A percentile compares a stretch with the other conserved stretches of the same genome.
Conservation (phyloP, 2,329 filamentous ascomycete genomes). For the Lachnellula occidentalis region DNA sequence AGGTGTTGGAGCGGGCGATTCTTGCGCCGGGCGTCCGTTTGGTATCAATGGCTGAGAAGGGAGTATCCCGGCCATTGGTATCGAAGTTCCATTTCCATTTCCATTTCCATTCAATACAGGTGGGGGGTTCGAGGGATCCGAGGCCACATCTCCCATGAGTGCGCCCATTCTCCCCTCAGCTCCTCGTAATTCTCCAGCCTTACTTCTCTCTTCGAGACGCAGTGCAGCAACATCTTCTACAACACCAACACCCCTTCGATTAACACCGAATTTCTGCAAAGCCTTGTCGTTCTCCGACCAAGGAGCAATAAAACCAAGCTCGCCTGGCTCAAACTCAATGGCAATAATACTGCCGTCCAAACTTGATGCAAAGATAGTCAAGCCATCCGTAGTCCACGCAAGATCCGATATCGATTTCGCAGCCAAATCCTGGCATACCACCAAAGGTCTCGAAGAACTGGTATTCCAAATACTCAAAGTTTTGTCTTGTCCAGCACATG, state of each 20-base stretch:
- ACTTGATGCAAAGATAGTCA: constrained; percentile 78
- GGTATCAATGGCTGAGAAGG: constrained; percentile 14
- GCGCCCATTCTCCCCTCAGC: constrained; percentile 96
- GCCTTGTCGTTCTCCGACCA: constrained; percentile 88
- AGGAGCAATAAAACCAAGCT: constrained; percentile 83
- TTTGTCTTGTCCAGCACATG: constrained; percentile 94
- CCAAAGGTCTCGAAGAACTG: constrained; percentile 82
- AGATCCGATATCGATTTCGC: constrained; percentile 92
- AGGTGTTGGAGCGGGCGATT: constrained; percentile 35
- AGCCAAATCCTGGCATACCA: constrained; percentile 83
- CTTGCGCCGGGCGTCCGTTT: constrained; percentile 23
- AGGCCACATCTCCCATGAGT: constrained; percentile 80
- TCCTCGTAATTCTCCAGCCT: constrained; percentile 80
- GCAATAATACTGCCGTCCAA: constrained; percentile 85
- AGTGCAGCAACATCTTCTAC: constrained; percentile 88
- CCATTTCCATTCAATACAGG: constrained; percentile 29
- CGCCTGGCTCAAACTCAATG: constrained; percentile 75
- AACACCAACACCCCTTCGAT: constrained; percentile 81
- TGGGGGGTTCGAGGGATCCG: constrained; percentile 21
- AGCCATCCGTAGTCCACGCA: constrained; percentile 88
- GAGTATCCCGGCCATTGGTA: constrained; percentile 19
- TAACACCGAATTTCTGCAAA: constrained; percentile 85
- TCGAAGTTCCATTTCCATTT: constrained; percentile 27
- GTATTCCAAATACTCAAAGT: constrained; percentile 97
- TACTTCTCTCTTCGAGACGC: constrained; percentile 83